Evolutionary conservation across 495 filamentous ascomycete genomes (phyloP).

Genomic region (Letharia lupina): DNA sequence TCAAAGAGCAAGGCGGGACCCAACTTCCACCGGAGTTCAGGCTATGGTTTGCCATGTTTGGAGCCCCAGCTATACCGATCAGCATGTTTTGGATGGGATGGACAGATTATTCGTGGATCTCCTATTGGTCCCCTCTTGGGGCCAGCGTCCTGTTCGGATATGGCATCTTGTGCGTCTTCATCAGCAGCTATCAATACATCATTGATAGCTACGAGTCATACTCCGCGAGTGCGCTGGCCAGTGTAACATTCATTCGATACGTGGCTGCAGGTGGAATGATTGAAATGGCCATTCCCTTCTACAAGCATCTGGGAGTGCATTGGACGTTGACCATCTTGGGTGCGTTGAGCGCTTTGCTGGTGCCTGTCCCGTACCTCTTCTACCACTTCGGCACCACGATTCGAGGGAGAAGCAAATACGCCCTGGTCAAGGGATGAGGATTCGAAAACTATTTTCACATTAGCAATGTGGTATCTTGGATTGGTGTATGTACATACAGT

Average conservation of each 20-base stretch:
- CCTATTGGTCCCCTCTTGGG: slow-evolving; percentile 45
- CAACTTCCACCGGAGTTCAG: slow-evolving; percentile 47
- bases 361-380: slow-evolving; percentile 47
- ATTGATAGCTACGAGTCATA: slow-evolving; percentile 46
- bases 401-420: slow-evolving; percentile 40
- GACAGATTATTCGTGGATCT: slow-evolving; percentile 43
- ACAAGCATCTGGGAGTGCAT: slow-evolving; percentile 47
- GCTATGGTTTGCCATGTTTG: slow-evolving; percentile 51
- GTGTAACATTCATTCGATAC: slow-evolving; percentile 45
- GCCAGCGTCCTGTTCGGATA: slow-evolving; percentile 46
- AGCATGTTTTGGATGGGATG: slow-evolving; percentile 58
- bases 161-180: slow-evolving; percentile 46
- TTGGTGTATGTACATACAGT: not conserved
- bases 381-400: slow-evolving; percentile 42
- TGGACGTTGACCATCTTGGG: slow-evolving; percentile 51
- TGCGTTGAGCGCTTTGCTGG: slow-evolving; percentile 41
- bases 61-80: slow-evolving; percentile 47
- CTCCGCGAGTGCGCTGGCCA: slow-evolving; percentile 39
- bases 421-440: slow-evolving; percentile 19
- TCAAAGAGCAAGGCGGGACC: slow-evolving; percentile 29
- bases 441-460: not conserved
- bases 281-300: slow-evolving; percentile 39
- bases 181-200: slow-evolving; percentile 47
- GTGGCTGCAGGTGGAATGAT: slow-evolving; percentile 44
- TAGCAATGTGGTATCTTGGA: not conserved